Percentiles rank a stretch among this genome's conserved stretches.
These are phyloP conservation scores for Eucalyptus regnans DNA, from an alignment of 345 rosid species.

Conservation along the genomic window DNA sequence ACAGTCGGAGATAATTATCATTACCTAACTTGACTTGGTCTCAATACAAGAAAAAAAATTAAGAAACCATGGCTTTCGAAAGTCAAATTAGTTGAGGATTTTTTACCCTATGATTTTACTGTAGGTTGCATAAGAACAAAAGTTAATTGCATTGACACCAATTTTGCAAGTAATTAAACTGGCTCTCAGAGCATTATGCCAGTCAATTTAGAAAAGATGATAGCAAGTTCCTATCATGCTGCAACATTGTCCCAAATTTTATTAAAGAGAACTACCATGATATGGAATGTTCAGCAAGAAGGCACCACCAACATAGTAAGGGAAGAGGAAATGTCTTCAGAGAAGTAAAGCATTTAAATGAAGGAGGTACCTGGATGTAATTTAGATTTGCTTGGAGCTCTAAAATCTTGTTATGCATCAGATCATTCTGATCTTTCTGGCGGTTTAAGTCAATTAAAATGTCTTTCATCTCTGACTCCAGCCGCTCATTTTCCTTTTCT, in stretches of 20 bases:
- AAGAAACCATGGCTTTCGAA: neutral
- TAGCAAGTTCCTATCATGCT: neutral
- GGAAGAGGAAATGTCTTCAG: neutral
- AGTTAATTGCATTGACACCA: neutral
- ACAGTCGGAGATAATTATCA: neutral
- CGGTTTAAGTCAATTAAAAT: conserved; percentile 32
- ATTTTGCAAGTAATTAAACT: neutral
- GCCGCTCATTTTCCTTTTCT: conserved; percentile 56
- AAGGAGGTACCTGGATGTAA: conserved; percentile 33
- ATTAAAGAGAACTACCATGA: neutral
- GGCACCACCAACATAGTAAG: neutral
- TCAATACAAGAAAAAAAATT: neutral
- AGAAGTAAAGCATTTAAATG: conserved; percentile 1
- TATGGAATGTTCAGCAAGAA: neutral
- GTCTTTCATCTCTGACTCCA: conserved; percentile 41
- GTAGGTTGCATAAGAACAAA: neutral
- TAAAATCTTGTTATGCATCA: conserved; percentile 35
- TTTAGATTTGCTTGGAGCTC: conserved; percentile 35
- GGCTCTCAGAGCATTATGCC: neutral
- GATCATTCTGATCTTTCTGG: conserved; percentile 41
- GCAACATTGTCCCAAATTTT: neutral
- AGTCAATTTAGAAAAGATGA: neutral
- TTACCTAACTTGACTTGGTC: neutral
- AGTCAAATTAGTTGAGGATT: neutral
- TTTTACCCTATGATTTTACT: neutral